Conservation (phyloP, 2,329 filamentous ascomycete genomes). For the Dactylellina cionopaga region DNA sequence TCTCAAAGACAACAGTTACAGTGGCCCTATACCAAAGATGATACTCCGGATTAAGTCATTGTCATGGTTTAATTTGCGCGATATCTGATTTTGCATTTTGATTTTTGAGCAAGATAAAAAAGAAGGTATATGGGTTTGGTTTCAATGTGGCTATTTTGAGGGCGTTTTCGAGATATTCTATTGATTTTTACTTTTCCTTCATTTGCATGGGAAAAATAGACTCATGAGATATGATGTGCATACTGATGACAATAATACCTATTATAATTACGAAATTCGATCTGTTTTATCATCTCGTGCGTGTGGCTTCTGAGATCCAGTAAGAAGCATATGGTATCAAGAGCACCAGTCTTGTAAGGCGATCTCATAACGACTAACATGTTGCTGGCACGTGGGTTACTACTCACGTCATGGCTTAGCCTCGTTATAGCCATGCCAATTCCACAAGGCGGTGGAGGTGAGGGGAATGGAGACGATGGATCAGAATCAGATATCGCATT, state of each 20-base stretch:
- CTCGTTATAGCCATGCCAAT: slow-evolving; percentile 28
- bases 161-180: neutral
- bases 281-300: too few relatives aligned
- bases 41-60: slow-evolving; percentile 33
- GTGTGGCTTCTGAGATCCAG: neutral
- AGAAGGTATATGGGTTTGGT: neutral
- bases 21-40: slow-evolving; percentile 49
- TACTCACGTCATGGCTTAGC: slow-evolving; percentile 28
- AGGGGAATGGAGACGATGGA: neutral
- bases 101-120: slow-evolving; percentile 32
- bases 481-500: neutral
- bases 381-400: slow-evolving; percentile 19
- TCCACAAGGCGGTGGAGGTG: slow-evolving; percentile 8
- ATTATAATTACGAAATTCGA: too few relatives aligned
- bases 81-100: neutral
- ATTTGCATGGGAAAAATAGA: slow-evolving; percentile 8
- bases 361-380: neutral
- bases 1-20: slow-evolving; percentile 18
- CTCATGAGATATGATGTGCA: slow-evolving; percentile 11
- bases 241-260: neutral
- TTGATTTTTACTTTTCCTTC: neutral
- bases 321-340: neutral
- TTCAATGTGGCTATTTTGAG: slow-evolving; percentile 10
- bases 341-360: neutral
- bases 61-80: neutral